Base-by-base conservation (phyloP, 805 yeast species). In the Lipomyces japonicus region DNA sequence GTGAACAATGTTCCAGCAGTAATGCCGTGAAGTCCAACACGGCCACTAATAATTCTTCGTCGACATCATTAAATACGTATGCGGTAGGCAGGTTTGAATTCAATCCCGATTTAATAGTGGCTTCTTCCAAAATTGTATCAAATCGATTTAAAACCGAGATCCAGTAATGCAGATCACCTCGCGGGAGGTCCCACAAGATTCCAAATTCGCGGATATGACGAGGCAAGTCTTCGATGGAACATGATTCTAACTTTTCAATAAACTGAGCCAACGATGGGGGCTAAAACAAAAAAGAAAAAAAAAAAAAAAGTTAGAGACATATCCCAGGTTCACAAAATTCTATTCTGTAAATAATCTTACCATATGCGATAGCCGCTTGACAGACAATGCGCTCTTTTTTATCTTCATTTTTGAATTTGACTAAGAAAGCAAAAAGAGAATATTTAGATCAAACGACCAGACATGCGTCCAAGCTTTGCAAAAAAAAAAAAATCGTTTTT, bases 101-200 rank as follows among this genome's bases (percentile, higher is more conserved):
- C 46, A 81, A 55, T 7, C 69, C 71, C 61, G 86, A 84, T 53
- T 78, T 78, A 5, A 68, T 68, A 14, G 84, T 75, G 21, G 76
- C 69, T 2, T 61, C 59, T 44, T 80, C 84, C 46, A 86, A 69
- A 4, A 86, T 74, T 10, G 71, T 75, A 63, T 90, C 96, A 62
- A 90, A 79, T 59, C 82, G 73, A 65, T 88, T 84, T 59, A 91
- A 71, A 1, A 86, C 79, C 0, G 83, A 76, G 25, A 86, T 77
- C 93, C 95, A 90, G 51, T 81, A 82, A 53, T 75, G 76, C 30
- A 91, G 67, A 59, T 86, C 84, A 32, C 84, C 86, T 53, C 80
- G 72, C 6, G 87, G 82, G 24, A 51, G 57, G 16, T 46, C 45
- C 58, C 58, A 54, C 6, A 34, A 30, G 7, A 40, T 24, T 21